Base-by-base conservation (phyloP, 2,329 filamentous ascomycete genomes). In the Sporothrix globosa region DNA sequence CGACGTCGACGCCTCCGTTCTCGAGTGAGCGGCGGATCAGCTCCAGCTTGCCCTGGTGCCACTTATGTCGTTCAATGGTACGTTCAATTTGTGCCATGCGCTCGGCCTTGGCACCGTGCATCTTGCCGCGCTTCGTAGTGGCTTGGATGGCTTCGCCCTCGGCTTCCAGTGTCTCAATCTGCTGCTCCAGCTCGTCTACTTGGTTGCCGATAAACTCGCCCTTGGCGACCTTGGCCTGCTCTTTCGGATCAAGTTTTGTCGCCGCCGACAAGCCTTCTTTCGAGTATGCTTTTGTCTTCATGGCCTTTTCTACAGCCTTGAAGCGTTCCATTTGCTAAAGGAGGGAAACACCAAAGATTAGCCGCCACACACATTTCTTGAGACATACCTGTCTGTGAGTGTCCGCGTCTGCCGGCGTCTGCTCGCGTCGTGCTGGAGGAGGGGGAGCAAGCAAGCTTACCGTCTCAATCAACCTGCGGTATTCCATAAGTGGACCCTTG, bases 281-380 rank as follows among this genome's bases (percentile, higher is more conserved):
- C 73, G 96, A 98, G 82, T 97, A 99, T 73, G 96, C 96, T 82
- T 99, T 99, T 70, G 96, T 99, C 86, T 99, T 99, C 96, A 99
- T 98, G 78, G 97, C 96, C 85, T 99, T 99, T 82, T 99, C 96
- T 68, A 99, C 96, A n/a, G 94, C 95, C 84, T 99, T 99, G 88
- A 99, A 99, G 77, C 93, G 93, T 83, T 99, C 96, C 96, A 99
- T 99, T 92, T 95, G 91, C 92, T 96, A 56, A 2, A 21, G 61
- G 19, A 5, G n/a, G 19, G 46, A 7, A 39, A 27, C 13, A 27
- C 0, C 44, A 39, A 11, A 17, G 14, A 53, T 58, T 41, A 67
- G 65, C 50, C 60, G 5, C 7, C 34, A 34, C 4, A 9, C 34
- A 7, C 34, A 34, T 34, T 34, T 44, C 10, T 44, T 13, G 41